Base-by-base conservation (phyloP, 768 basidiomycete genomes). In the Mycena albidolilacea region DNA sequence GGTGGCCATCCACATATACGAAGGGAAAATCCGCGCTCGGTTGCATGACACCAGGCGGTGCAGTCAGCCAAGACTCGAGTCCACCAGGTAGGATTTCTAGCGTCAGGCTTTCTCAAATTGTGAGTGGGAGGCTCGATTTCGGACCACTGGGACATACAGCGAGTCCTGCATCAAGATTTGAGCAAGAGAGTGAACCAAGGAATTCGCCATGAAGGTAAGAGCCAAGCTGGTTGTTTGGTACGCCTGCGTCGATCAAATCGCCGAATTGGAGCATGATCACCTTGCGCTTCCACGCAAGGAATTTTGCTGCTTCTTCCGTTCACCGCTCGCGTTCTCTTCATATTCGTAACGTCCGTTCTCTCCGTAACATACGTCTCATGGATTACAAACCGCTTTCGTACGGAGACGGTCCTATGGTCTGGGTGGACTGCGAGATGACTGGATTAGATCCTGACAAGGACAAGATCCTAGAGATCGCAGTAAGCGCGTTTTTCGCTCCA, bases 351-450 rank as follows among this genome's bases (percentile, higher is more conserved):
- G 11, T 55, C n/a, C 54, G 61, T 12, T 37, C 59, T 67, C 57
- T 23, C 41, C 65, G 54, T 39, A 46, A 66, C 43, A 75, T 73
- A 71, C 66, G 30, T 14, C 76, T 70, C 63, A 73, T 75, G 74
- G 48, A 35, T 23, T 8, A 58, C 15, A 79, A 75, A 61, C 82
- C 86, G 7, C 81, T 91, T 39, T 80, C 84, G 69, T 88, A 86
- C 65, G 75, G 81, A n/a, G 89, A 88, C 43, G 91, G 92, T 0
- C 93, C 94, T 11, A 81, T 95, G 67, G 91, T 95, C 8, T 93
- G 95, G 95, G 87, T 96, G 63, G 95, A 96, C 80, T 95, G 94
- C 76, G 95, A 96, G 83, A 96, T 96, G 89, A 95, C 95, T 3
- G 95, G 95, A 5, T 85, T 96, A 48, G 82, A 93, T 77, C 87